These are phyloP conservation scores for Typha latifolia DNA, from an alignment of 176 grass and related monocot genomes.

Conservation along the genomic window DNA sequence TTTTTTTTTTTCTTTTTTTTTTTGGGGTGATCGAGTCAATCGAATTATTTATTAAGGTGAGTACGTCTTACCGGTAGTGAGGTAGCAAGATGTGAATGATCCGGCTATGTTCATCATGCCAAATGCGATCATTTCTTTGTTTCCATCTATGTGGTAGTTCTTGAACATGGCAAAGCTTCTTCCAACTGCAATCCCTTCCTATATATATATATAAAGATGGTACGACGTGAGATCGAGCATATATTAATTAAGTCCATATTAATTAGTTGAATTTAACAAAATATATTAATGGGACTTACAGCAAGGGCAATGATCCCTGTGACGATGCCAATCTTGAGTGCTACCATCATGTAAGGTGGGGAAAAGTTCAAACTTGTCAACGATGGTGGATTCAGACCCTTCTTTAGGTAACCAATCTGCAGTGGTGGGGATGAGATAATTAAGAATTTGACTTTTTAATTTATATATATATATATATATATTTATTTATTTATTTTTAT, in stretches of 20 bases:
- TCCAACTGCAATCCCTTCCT: conserved; percentile 97
- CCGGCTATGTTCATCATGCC: conserved; percentile 87
- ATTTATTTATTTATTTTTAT: background rate
- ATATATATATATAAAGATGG: background rate
- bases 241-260: background rate
- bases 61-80: conserved; percentile 63
- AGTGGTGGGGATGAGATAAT: background rate
- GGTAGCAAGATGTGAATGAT: conserved; percentile 87
- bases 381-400: conserved; percentile 75
- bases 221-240: background rate
- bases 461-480: background rate
- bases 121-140: conserved; percentile 97
- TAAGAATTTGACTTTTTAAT: background rate
- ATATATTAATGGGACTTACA: conserved; percentile 27
- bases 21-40: background rate
- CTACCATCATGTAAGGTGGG: conserved; percentile 53
- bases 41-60: background rate
- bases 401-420: conserved; percentile 90
- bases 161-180: conserved; percentile 96
- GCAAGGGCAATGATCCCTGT: conserved; percentile 82
- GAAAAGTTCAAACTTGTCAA: conserved; percentile 52
- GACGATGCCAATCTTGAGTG: conserved; percentile 81
- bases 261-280: background rate
- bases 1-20: too few relatives aligned
- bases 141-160: conserved; percentile 95